Evolutionary conservation across 371 early-diverging fungal genomes (phyloP), one percentile per base, ranked within the genome.

Genomic region (Mortierella sp.): DNA sequence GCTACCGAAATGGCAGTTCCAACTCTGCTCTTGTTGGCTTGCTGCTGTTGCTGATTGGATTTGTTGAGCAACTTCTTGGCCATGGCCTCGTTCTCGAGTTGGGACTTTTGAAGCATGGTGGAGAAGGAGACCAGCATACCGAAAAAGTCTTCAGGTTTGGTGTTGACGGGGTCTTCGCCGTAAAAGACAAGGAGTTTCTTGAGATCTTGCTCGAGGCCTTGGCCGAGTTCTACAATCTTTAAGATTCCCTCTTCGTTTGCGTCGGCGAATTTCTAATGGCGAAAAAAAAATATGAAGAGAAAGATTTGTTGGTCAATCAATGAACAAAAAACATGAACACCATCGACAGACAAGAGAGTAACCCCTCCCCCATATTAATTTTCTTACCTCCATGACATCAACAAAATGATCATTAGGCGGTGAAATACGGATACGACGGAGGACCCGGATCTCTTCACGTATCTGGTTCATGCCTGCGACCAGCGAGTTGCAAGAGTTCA

Each of bases 111-210:
- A 13, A 90, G 84, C 72, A 84, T 78, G 28, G 89, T 75, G 24
- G 87, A 82, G 72, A 90, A 90, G n/a, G 85, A 81, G 24, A 89
- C 87, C 9, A 90, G 60, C 79, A 96, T 93, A 26, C 94, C 93
- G 90, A 96, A 96, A 89, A 96, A 97, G 83, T 97, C 97, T 80
- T 98, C 98, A 0, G 96, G 96, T 65, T 95, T 94, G 85, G 93
- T 95, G 73, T 90, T 90, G 55, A 81, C 89, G 38, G 96, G 91
- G 78, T 97, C 96, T 81, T 98, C 98, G 44, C 98, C 97, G 82
- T 91, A 97, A 52, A 93, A 94, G 10, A 88, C 75, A 38, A 96
- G 92, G 0, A 94, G 91, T 79, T 93, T 91, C 72, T 90, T 90
- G 72, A 95, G 93, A 7, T 93, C 89, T 7, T 94, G 92, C 77